Percentiles rank a stretch among this genome's conserved stretches.
Evolutionary conservation across 2,329 filamentous ascomycete genomes (phyloP).

Genomic region (Colletotrichum siamense): DNA sequence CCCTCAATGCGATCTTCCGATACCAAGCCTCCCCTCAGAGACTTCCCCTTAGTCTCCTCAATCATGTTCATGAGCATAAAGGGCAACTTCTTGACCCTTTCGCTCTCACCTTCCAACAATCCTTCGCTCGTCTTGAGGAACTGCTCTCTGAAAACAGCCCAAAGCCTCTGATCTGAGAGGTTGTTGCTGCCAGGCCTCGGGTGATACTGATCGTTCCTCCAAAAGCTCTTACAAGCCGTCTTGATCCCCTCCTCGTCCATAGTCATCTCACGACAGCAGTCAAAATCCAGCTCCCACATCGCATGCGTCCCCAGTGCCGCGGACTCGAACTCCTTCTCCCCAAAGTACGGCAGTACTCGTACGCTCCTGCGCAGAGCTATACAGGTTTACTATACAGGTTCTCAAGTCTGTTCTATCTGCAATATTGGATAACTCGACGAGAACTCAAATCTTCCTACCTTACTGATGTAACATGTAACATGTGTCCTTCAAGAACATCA

Average conservation of each 20-base stretch:
- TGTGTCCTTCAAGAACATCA: accelerated
- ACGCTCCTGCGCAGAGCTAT: neutral
- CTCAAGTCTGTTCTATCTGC: neutral
- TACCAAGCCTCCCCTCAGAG: neutral
- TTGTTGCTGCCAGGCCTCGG: neutral
- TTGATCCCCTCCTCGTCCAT: neutral
- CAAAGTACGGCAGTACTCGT: neutral
- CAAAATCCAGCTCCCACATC: neutral
- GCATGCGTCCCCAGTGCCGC: neutral
- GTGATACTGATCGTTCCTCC: neutral
- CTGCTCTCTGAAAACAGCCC: neutral
- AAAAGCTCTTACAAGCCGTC: neutral
- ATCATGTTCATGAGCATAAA: neutral
- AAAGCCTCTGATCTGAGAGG: neutral
- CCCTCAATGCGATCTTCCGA: neutral
- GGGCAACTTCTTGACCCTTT: neutral
- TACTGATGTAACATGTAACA: neutral
- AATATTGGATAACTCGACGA: neutral
- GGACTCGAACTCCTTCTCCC: neutral
- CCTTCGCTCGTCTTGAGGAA: neutral
- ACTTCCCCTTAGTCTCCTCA: neutral
- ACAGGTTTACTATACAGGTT: neutral
- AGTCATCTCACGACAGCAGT: neutral
- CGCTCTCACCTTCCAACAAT: neutral
- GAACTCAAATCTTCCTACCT: neutral